Conservation (phyloP, 768 basidiomycete species). For the Chalciporus chontae region DNA sequence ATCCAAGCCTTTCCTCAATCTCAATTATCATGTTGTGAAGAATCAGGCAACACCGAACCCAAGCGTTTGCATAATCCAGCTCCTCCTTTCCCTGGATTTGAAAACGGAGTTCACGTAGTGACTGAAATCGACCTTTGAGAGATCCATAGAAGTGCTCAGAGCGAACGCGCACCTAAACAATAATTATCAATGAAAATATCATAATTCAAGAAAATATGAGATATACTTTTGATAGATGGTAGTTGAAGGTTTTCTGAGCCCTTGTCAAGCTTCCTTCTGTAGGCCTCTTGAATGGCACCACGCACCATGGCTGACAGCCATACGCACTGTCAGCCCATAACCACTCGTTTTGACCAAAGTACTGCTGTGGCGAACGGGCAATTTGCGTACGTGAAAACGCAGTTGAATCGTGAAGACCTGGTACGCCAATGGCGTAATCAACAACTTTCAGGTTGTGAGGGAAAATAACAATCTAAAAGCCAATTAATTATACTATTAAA, state of each 20-base stretch:
- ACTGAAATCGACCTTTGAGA: conserved; percentile 12
- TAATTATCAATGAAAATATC: neutral
- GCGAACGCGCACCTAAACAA: conserved; percentile 1
- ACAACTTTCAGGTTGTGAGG: conserved; percentile 12
- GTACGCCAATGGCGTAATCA: conserved; percentile 13
- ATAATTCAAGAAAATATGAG: neutral
- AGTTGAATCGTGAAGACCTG: conserved; percentile 11
- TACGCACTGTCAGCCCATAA: conserved; percentile 12
- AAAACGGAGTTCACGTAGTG: conserved; percentile 4
- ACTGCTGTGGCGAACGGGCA: neutral
- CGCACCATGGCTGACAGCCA: conserved; percentile 17
- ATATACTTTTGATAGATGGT: conserved; percentile 20
- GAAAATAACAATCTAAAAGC: conserved; percentile 4
- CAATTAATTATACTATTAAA: neutral
- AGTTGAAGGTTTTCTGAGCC: conserved; percentile 22
- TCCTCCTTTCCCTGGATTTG: conserved; percentile 8
- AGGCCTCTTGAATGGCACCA: conserved; percentile 26
- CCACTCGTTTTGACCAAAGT: neutral
- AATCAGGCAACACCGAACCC: conserved; percentile 1
- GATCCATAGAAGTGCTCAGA: conserved; percentile 13
- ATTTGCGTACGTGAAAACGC: conserved; percentile 1
- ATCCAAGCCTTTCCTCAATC: conserved; percentile 6
- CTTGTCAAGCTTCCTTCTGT: conserved; percentile 7
- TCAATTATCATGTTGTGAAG: conserved; percentile 19
- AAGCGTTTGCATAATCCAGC: conserved; percentile 4